Base-by-base conservation (phyloP, 2,329 filamentous ascomycete genomes). In the Trichoderma citrinoviride region DNA sequence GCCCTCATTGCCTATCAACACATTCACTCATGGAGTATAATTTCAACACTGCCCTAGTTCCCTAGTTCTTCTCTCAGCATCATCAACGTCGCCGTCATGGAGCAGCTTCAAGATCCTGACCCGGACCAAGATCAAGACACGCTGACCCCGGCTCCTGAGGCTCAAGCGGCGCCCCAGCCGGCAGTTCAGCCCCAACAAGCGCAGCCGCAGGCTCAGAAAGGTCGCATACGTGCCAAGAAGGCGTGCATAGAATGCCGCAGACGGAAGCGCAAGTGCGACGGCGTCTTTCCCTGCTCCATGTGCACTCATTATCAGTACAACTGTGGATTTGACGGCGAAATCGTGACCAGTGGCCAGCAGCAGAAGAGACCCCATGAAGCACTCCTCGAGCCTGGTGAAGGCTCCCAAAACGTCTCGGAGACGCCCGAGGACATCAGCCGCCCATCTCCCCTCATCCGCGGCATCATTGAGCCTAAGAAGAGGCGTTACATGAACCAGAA, bases 211-310 rank as follows among this genome's bases (percentile, higher is more conserved):
- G 46, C 21, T 7, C 55, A 17, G 1, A 37, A 37, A 17, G 57
- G 57, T 40, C 60, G 60, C 3, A 49, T 46, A 40, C 60, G 60
- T 6, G 60, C 49, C 27, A 53, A 47, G 44, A 54, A 62, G 23
- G 60, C 60, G 5, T 62, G 60, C 37, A 46, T 41, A 17, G 60
- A 62, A 19, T 69, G 68, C 37, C 64, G 68, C 1, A 50, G 68
- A 23, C 66, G 68, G 5, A 57, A 67, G 33, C 65, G 68, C 29
- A 69, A 69, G 49, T 69, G 68, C 27, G 67, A 69, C 43, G 67
- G 67, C 23, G 40, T 40, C 21, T 49, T 50, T 17, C 67, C 67
- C 1, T 68, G 67, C 54, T 41, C 57, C 7, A 65, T 62, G 40
- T 68, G 67, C 57, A 37, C 65, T 3, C 43, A 60, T 8, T 67